phyloP scores from a whole-genome alignment of 2,329 filamentous ascomycete species.

The Paraphaeosphaeria sporulosa region DNA sequence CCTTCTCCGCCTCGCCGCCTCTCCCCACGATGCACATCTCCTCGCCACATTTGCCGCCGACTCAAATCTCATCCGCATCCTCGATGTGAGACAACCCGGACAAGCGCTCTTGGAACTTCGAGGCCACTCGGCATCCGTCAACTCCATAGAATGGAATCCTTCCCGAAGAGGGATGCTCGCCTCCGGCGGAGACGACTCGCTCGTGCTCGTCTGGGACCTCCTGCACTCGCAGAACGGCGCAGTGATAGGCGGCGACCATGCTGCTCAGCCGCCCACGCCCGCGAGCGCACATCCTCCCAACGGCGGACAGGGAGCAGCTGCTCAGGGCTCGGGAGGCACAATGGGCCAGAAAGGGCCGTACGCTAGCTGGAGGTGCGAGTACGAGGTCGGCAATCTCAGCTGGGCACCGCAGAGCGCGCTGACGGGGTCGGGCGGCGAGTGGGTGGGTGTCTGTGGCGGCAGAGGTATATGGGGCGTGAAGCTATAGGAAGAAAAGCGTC shows the following conservation, averaged over 20 bases:
- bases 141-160: conserved; percentile 96
- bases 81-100: conserved; percentile 94
- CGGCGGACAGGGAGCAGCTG: conserved; percentile 28
- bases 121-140: conserved; percentile 84
- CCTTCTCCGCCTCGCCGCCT: conserved; percentile 82
- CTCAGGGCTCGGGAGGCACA: conserved; percentile 44
- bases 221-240: conserved; percentile 69
- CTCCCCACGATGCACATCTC: conserved; percentile 92
- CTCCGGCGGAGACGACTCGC: conserved; percentile 88
- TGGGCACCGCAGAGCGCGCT: conserved; percentile 79
- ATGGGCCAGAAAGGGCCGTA: conserved; percentile 70
- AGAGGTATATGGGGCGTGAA: conserved; percentile 82
- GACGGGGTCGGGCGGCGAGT: conserved; percentile 76
- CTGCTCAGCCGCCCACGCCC: conserved; percentile 38
- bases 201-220: conserved; percentile 93
- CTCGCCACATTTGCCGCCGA: conserved; percentile 97
- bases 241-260: conserved; percentile 54
- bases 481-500: conserved; percentile 43
- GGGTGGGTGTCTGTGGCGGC: conserved; percentile 83
- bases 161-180: conserved; percentile 85
- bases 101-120: conserved; percentile 93
- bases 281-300: conserved; percentile 36
- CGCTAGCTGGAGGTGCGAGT: conserved; percentile 84
- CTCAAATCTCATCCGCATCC: conserved; percentile 88
- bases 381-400: conserved; percentile 83